A percentile compares a stretch with the other conserved stretches of the same genome.
Evolutionary conservation across 805 yeast species (phyloP).

Genomic region (Candida alai): DNA sequence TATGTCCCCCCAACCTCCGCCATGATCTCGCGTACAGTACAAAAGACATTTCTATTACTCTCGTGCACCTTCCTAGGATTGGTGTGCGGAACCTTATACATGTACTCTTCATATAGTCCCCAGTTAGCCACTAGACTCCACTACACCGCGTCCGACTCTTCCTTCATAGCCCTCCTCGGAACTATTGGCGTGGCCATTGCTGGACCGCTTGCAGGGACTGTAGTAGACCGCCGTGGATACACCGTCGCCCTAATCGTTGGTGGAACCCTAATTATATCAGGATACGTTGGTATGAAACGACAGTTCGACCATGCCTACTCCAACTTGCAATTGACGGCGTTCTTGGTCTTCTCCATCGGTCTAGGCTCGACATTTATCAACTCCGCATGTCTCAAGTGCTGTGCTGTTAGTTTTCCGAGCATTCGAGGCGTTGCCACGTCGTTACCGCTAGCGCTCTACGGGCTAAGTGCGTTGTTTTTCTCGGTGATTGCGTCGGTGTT

Average conservation of each 20-base stretch:
- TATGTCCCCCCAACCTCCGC: too few species aligned
- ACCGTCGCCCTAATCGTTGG: slow-evolving; percentile 50
- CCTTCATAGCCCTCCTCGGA: slow-evolving; percentile 64
- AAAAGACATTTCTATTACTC: slow-evolving; percentile 21
- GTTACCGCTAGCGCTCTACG: slow-evolving; percentile 70
- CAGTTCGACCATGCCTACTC: slow-evolving; percentile 45
- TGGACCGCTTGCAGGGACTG: slow-evolving; percentile 65
- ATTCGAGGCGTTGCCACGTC: slow-evolving; percentile 73
- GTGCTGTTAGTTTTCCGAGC: slow-evolving; percentile 66
- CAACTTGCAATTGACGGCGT: slow-evolving; percentile 38
- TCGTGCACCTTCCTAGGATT: slow-evolving; percentile 44
- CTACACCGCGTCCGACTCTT: slow-evolving; percentile 59
- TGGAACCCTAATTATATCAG: slow-evolving; percentile 43
- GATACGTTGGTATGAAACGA: slow-evolving; percentile 52
- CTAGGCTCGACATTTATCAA: slow-evolving; percentile 65
- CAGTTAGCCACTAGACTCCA: slow-evolving; percentile 59
- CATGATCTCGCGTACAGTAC: slow-evolving; percentile 15
- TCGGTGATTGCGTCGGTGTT: slow-evolving; percentile 52
- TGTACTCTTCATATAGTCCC: slow-evolving; percentile 76
- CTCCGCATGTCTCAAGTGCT: slow-evolving; percentile 65
- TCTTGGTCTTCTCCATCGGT: slow-evolving; percentile 56
- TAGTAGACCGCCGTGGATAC: slow-evolving; percentile 64
- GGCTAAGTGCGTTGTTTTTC: slow-evolving; percentile 67
- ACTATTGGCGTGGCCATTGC: slow-evolving; percentile 58
- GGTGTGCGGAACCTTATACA: slow-evolving; percentile 69